Evolutionary conservation across 306 rosid species (phyloP), one percentile per base, ranked within the genome.

Genomic region (Begonia masoniana): DNA sequence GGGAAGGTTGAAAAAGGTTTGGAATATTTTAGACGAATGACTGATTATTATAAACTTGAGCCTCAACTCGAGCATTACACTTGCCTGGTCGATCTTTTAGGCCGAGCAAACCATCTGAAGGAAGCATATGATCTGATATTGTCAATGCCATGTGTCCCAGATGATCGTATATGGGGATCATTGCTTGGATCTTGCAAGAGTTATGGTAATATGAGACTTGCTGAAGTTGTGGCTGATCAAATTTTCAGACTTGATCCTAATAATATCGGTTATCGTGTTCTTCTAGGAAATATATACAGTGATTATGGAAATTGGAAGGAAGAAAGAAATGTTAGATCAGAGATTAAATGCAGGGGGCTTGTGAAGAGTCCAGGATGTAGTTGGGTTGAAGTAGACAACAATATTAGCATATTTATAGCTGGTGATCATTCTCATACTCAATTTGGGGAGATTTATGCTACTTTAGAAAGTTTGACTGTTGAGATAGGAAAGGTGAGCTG

Each of bases 31-130:
- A 54, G 42, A 41, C 43, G 48, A 47, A 74, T 74, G 72, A 47
- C 43, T n/a, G 48, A 64, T 19, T 62, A 43, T 51, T 60, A 62
- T 52, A 58, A 62, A 45, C 41, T 74, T 39, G 61, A 65, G 43
- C 80, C 80, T 58, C 62, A 15, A 55, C 24, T 74, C 13, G 80
- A 74, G 63, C 80, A 69, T 11, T 70, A 65, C 57, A 58, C 72
- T 45, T 69, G 80, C 51, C 54, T 66, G 69, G 80, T 74, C 52
- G 80, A 70, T 65, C 75, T 74, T 57, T 59, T 74, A 12, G 72
- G 75, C 50, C 69, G 73, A 65, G 80, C 61, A 16, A 72, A 69
- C 52, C 57, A 70, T 39, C 54, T 69, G n/a, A 50, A 58, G 57
- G 63, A 62, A 7, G 80, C 80, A 50, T 70, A 62, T 55, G 66